Evolutionary conservation across 495 filamentous ascomycete species (phyloP).

Genomic region (Schizothecium vesticola): DNA sequence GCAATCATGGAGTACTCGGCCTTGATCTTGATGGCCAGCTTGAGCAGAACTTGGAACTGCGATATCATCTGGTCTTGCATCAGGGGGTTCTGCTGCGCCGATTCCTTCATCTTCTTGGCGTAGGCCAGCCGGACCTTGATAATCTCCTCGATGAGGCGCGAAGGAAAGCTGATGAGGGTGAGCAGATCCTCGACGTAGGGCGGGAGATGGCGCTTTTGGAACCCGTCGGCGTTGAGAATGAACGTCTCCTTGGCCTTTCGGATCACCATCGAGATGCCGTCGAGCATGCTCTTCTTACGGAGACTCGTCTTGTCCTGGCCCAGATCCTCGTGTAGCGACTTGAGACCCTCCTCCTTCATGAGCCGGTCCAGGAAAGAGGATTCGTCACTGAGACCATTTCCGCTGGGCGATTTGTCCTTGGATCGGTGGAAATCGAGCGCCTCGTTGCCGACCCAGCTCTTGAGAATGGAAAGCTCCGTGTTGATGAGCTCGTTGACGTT

Average conservation of each 20-base stretch:
- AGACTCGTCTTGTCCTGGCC: conserved; percentile 33
- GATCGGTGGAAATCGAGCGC: conserved; percentile 83
- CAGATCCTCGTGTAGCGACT: conserved; percentile 77
- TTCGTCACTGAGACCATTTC: conserved; percentile 72
- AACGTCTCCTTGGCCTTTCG: conserved; percentile 88
- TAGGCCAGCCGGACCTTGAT: conserved; percentile 90
- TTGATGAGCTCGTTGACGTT: conserved; percentile 98
- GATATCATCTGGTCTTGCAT: conserved; percentile 95
- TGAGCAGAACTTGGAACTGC: conserved; percentile 90
- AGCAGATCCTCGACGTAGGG: conserved; percentile 96
- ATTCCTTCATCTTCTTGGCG: conserved; percentile 88
- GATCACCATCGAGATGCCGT: conserved; percentile 75
- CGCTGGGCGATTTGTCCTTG: conserved; percentile 46
- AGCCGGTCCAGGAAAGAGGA: conserved; percentile 93
- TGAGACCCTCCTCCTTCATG: conserved; percentile 93
- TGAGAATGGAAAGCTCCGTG: conserved; percentile 82
- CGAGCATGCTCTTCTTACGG: conserved; percentile 72
- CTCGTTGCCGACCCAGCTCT: conserved; percentile 94
- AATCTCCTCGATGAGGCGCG: conserved; percentile 91
- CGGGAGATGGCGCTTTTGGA: conserved; percentile 85
- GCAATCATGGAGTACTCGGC: conserved; percentile 78
- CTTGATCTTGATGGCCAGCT: conserved; percentile 87
- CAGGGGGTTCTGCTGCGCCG: conserved; percentile 74
- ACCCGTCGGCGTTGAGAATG: conserved; percentile 78
- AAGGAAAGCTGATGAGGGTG: conserved; percentile 94